Percentiles rank a stretch among this genome's conserved stretches.
phyloP scores from a whole-genome alignment of 1,284 basidiomycete genomes.

The Coriolopsis trogii region DNA sequence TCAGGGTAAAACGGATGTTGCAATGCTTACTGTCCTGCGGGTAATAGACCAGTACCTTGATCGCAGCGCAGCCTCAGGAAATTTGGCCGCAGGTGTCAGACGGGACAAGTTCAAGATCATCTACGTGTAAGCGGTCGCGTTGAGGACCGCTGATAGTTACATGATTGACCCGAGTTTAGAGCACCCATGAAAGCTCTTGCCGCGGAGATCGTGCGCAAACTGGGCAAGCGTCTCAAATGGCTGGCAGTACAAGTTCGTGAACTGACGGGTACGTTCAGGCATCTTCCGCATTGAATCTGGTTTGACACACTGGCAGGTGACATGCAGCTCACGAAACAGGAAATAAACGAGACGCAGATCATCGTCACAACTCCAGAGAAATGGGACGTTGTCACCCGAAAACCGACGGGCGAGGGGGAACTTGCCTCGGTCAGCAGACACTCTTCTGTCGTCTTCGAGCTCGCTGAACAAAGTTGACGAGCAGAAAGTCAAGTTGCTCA shows the following conservation, averaged over 20 bases:
- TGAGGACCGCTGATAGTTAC: constrained; percentile 1
- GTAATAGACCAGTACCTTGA: constrained; percentile 79
- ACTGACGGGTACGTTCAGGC: constrained; percentile 68
- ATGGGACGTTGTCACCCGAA: constrained; percentile 99
- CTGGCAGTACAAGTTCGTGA: constrained; percentile 88
- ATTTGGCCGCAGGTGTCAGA: constrained; percentile 61
- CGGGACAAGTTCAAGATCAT: constrained; percentile 92
- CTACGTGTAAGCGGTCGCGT: constrained; percentile 72
- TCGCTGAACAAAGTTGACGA: background rate
- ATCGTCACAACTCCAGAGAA: constrained; percentile 99
- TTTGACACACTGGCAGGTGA: constrained; percentile 62
- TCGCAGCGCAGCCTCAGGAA: constrained; percentile 28
- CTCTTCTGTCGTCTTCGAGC: background rate
- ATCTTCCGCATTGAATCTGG: background rate
- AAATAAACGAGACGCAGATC: constrained; percentile 96
- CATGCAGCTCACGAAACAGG: constrained; percentile 95
- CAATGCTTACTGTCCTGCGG: constrained; percentile 92
- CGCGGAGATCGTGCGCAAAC: constrained; percentile 93
- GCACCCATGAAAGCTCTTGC: constrained; percentile 99
- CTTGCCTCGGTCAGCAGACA: constrained; percentile 80
- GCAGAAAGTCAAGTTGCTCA: constrained; percentile 91
- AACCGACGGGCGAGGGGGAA: constrained; percentile 96
- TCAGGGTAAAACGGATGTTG: constrained; percentile 99
- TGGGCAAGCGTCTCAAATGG: constrained; percentile 91
- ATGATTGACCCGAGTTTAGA: constrained; percentile 38